Conservation (phyloP, 1,139 yeast species). For the Petasospora rhodanensis region DNA sequence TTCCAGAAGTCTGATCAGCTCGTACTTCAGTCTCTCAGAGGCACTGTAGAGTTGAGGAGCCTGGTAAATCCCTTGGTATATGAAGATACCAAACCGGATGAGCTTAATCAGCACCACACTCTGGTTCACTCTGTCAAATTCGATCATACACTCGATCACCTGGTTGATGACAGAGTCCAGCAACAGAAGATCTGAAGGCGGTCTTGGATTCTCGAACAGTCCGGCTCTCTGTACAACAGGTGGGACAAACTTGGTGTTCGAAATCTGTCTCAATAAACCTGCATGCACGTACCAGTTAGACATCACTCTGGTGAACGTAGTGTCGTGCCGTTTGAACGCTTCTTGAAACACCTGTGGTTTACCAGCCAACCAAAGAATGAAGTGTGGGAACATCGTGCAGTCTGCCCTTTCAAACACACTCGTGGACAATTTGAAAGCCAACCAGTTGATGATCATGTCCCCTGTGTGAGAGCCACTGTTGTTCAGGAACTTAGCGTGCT, state of each 20-base stretch:
- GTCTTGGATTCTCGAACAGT: constrained; percentile 2
- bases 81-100: constrained; percentile 11
- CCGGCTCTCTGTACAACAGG: constrained; percentile 3
- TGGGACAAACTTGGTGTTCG: constrained; percentile 3
- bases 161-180: constrained; percentile 11
- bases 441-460: constrained; percentile 42
- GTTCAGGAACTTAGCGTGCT: constrained; percentile 34
- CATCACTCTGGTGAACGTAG: constrained; percentile 9
- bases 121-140: constrained; percentile 3
- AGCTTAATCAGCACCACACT: constrained; percentile 1
- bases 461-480: constrained; percentile 23
- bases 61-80: constrained; percentile 14
- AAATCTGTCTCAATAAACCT: too few relatives aligned
- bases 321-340: constrained; percentile 3
- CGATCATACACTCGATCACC: constrained; percentile 4
- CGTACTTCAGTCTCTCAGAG: constrained; percentile 19
- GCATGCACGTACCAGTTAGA: too few relatives aligned
- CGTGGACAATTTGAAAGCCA: constrained; percentile 34
- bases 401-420: constrained; percentile 7
- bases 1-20: constrained; percentile 14
- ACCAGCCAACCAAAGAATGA: constrained; percentile 43
- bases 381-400: constrained; percentile 29
- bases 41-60: constrained; percentile 10
- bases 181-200: constrained; percentile 3
- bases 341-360: constrained; percentile 7